Evolutionary conservation across 1,284 basidiomycete genomes (phyloP), one percentile per base, ranked within the genome.

Genomic region (Pholiota adiposa): DNA sequence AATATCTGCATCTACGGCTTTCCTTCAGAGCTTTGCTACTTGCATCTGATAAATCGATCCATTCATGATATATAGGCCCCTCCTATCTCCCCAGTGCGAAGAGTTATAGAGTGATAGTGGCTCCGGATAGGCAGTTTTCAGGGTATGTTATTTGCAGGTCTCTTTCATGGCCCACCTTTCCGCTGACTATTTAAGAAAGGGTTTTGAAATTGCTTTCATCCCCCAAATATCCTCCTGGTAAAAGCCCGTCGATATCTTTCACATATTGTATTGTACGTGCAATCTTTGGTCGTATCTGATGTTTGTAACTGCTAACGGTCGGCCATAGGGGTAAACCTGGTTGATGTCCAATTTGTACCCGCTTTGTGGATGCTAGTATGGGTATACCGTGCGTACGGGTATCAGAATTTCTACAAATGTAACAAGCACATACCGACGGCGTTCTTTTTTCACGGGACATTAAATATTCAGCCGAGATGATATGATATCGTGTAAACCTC

Each of bases 81-180:
- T 54, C 65, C 3, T 80, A 79, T 63, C 72, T 81, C 33, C 78
- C 78, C 16, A 63, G 63, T 9, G 75, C 73, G 18, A 73, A 74
- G 50, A 66, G 74, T 4, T 69, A 75, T 60, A 70, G 77, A 36
- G 64, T 80, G 9, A 65, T 77, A 6, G 60, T 79, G 38, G 70
- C 71, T 6, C 74, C 73, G 8, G 68, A 75, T 38, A 68, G 71
- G 1, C 69, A 65, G 34, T 63, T 58, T 9, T 68, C 72, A 5
- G 78, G 79, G 78, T 78, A 54, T 29, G 65, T 63, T 14, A 25
- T n/a, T 12, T 38, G 14, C 5, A n/a, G 33, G 18, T 40, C 34
- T 25, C 34, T 18, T 27, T 25, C n/a, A n/a, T 25, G 29, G 11
- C 43, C 41, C 12, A n/a, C n/a, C n/a, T n/a, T n/a, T 21, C 23